Base-by-base conservation (phyloP, 306 rosid species). In the Medicago arabica region DNA sequence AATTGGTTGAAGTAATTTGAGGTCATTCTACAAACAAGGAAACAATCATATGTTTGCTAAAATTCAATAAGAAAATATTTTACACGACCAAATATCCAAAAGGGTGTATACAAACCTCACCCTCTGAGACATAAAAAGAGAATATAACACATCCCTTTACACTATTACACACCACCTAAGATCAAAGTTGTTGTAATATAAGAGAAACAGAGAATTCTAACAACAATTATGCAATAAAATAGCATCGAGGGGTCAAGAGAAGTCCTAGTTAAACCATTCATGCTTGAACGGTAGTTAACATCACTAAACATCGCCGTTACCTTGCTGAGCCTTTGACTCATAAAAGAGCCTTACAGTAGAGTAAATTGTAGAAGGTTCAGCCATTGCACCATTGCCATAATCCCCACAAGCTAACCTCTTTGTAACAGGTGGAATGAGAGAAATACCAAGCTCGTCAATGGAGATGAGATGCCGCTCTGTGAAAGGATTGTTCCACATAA, bases 301-400 rank as follows among this genome's bases (percentile, higher is more conserved):
- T 31, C 44, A 54, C 84, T 82, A 83, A 58, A 74, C 19, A 65
- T 61, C 80, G 61, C 57, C 75, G 46, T 88, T 76, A 78, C 83
- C 83, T 43, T 83, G 93, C 21, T 77, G 88, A 84, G 85, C 80
- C 75, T 86, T 83, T 4, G 92, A 81, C 82, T 86, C 96, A 10
- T 70, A 83, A 50, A 88, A 92, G 78, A 95, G 92, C 64, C 96
- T 89, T 3, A 95, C 93, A 23, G 97, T 90, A 0, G 97, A 87
- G 87, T 86, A 95, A 50, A 95, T 95, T 57, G 89, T 69, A 49
- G 93, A 84, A 50, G 97, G 93, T 81, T 95, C 99, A 17, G 97
- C 97, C 99, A 95, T 95, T 65, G 99, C 99, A 21, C 97, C 99
- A 68, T 89, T 92, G 78, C 99, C 99, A 19, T 86, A 89, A 78